Percentiles rank a stretch among this genome's conserved stretches.
These are phyloP conservation scores for Aspergillus quadricinctus DNA, from an alignment of 2,329 filamentous ascomycete genomes.

Conservation along the genomic window DNA sequence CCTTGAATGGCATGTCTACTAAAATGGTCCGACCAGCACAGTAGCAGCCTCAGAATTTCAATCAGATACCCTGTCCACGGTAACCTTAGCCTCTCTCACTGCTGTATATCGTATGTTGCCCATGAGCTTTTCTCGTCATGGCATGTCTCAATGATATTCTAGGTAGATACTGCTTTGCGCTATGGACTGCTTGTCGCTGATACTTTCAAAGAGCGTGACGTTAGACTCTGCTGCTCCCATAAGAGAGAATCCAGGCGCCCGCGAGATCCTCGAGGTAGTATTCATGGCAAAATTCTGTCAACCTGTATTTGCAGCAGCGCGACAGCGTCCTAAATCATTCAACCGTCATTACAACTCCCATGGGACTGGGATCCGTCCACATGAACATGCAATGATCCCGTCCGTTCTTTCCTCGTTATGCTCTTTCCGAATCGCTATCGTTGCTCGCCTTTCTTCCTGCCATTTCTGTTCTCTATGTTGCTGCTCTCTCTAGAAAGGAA, in stretches of 20 bases:
- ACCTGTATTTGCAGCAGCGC: neutral
- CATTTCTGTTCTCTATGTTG: neutral
- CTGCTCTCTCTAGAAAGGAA: neutral
- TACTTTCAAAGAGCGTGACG: neutral
- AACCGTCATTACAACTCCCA: neutral
- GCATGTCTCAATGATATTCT: neutral
- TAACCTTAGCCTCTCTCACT: constrained; percentile 2
- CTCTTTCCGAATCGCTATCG: neutral
- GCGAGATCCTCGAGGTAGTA: neutral
- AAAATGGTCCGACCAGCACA: constrained; percentile 44
- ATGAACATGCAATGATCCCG: neutral
- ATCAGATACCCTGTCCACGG: constrained; percentile 5
- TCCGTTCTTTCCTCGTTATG: neutral
- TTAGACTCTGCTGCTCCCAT: neutral
- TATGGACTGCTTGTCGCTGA: neutral
- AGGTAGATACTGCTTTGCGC: neutral
- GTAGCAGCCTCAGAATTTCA: constrained; percentile 7
- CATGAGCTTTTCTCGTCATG: neutral
- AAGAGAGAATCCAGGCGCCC: neutral
- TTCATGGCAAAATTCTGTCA: neutral
- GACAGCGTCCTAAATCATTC: neutral
- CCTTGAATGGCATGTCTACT: constrained; percentile 43
- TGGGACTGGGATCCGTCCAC: neutral
- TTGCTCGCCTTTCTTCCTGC: neutral
- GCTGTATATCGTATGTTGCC: neutral